Evolutionary conservation across 2,329 filamentous ascomycete genomes (phyloP).

Genomic region (Aureobasidium leucospermi): DNA sequence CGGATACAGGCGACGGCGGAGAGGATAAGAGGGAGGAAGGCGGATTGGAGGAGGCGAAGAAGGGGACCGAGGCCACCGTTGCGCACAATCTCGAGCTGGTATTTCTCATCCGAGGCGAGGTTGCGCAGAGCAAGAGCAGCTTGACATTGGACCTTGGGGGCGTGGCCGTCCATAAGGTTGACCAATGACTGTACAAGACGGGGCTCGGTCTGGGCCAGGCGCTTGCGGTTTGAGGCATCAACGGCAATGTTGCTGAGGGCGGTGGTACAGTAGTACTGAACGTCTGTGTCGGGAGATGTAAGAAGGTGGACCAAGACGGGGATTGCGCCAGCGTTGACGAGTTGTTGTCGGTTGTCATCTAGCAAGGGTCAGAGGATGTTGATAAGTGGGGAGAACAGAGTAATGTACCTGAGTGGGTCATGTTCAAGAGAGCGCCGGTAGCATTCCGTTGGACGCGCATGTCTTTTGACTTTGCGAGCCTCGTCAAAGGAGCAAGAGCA

Average conservation of each 20-base stretch:
- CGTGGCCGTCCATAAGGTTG: slow-evolving; percentile 93
- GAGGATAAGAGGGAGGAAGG: slow-evolving; percentile 89
- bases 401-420: slow-evolving; percentile 88
- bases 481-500: slow-evolving; percentile 81
- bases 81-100: slow-evolving; percentile 94
- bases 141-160: slow-evolving; percentile 96
- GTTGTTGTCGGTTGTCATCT: slow-evolving; percentile 97
- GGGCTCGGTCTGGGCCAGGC: slow-evolving; percentile 82
- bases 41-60: slow-evolving; percentile 84
- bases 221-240: slow-evolving; percentile 81
- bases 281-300: slow-evolving; percentile 87
- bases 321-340: slow-evolving; percentile 96
- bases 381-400: background rate
- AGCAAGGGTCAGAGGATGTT: slow-evolving; percentile 3
- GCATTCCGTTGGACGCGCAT: slow-evolving; percentile 98
- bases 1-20: slow-evolving; percentile 97
- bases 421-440: slow-evolving; percentile 91
- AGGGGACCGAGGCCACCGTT: slow-evolving; percentile 78
- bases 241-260: slow-evolving; percentile 98
- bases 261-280: slow-evolving; percentile 99
- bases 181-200: slow-evolving; percentile 90
- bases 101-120: slow-evolving; percentile 94
- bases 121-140: slow-evolving; percentile 90
- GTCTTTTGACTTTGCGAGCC: slow-evolving; percentile 91
- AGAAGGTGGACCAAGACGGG: slow-evolving; percentile 93